A percentile compares a stretch with the other conserved stretches of the same genome.
Conservation (phyloP, 306 rosid species). For the Glycine latifolia region DNA sequence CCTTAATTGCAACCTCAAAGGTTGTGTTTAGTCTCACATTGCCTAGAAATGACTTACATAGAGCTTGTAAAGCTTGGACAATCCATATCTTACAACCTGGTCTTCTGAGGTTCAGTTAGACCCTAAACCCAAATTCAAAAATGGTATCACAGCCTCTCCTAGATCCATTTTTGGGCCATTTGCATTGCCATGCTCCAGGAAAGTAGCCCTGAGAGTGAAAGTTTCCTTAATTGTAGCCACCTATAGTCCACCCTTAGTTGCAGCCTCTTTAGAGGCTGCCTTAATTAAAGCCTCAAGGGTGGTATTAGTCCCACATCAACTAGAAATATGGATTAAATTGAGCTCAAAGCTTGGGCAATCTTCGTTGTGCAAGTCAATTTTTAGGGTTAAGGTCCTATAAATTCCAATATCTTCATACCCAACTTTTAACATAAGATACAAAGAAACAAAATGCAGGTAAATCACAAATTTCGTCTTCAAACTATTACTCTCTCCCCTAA, state of each 20-base stretch:
- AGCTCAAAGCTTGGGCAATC: neutral
- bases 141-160: neutral
- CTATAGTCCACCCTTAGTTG: too few relatives aligned
- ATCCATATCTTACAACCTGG: too few relatives aligned
- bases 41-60: neutral
- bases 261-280: too few relatives aligned
- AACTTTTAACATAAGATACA: conserved; percentile 1
- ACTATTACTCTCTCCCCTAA: neutral
- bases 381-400: neutral
- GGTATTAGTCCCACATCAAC: neutral
- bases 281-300: too few relatives aligned
- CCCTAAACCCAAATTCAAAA: neutral
- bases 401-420: neutral
- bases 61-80: neutral
- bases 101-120: too few relatives aligned
- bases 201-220: too few relatives aligned
- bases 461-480: neutral
- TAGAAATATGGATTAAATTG: neutral
- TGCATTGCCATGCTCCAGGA: too few relatives aligned
- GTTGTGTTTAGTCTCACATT: neutral
- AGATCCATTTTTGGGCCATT: neutral
- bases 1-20: neutral
- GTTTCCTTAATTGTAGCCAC: too few relatives aligned
- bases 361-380: neutral
- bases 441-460: neutral